Base-by-base conservation (phyloP, 345 rosid genomes). In the Passiflora organensis region DNA sequence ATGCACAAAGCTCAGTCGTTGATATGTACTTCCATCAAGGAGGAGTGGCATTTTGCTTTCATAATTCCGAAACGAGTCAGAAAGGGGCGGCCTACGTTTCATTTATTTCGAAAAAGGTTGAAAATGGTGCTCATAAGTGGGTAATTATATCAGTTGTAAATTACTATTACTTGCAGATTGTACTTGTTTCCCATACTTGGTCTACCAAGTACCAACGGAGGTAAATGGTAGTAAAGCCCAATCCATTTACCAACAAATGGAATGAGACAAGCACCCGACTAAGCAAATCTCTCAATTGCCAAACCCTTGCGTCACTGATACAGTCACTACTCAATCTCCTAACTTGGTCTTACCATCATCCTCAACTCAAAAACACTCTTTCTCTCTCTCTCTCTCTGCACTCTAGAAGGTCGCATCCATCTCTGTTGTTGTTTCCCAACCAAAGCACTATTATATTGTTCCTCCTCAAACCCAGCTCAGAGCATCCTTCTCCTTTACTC, bases 381-480 rank as follows among this genome's bases (percentile, higher is more conserved):
- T 5, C 11, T 46, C 22, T n/a, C 16, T 15, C 36, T 36, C 13
- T 5, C 11, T 17, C 52, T 12, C 12, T 17, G 23, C 3, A 10
- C 4, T 49, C 19, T 15, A 12, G 17, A 5, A 28, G 34, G 28
- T 12, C n/a, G 13, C 43, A 4, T 13, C 56, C 16, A 15, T 36
- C 6, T 15, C 55, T 10, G 17, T n/a, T 43, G 25, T 45, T n/a
- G 11, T 12, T 24, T 32, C 44, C 43, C 22, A 32, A 22, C 18
- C 23, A 51, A 51, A 11, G 14, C 20, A 17, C 13, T 10, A 28
- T 16, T 39, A n/a, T 16, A 22, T n/a, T 19, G n/a, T 28, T 36
- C 28, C 6, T 24, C 37, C 11, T 53, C 61, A 63, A 67, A 48
- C 70, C 75, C 68, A 72, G 81, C 80, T 72, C 23, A 60, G 58